Evolutionary conservation across 257 asterid genomes (phyloP).

Genomic region (Dorcoceras hygrometricum): DNA sequence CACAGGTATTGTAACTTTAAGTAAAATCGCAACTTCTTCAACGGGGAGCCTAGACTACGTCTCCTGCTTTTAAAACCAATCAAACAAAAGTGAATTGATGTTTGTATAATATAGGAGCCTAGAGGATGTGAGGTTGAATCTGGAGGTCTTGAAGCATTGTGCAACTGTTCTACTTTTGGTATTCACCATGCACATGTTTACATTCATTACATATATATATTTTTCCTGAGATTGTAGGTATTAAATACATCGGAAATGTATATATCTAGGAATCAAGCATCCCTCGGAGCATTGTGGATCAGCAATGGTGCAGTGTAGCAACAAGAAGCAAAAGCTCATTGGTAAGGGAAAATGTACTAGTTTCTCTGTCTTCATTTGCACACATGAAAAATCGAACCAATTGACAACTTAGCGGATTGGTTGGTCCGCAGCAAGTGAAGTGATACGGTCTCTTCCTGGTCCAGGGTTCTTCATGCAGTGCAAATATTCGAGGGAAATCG

Average conservation of each 20-base stretch:
- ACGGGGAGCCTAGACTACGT: too few species aligned
- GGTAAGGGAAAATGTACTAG: constrained; percentile 30
- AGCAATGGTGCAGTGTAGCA: constrained; percentile 41
- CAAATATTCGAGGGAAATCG: not conserved
- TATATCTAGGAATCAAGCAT: constrained; percentile 70
- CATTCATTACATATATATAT: not conserved
- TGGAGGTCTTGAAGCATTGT: constrained; percentile 94
- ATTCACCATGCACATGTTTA: constrained; percentile 6
- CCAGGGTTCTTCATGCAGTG: constrained; percentile 18
- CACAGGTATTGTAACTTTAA: constrained; percentile 54
- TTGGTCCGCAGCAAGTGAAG: too few species aligned
- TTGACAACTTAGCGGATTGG: too few species aligned
- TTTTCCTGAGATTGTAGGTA: not conserved
- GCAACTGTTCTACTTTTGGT: constrained; percentile 91
- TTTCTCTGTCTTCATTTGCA: too few species aligned
- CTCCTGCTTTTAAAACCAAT: not conserved
- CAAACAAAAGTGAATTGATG: not conserved
- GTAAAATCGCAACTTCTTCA: not conserved
- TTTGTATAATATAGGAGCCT: constrained; percentile 56
- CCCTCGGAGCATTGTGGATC: constrained; percentile 46
- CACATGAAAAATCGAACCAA: too few species aligned
- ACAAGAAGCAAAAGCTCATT: constrained; percentile 74
- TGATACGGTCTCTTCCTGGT: constrained; percentile 2
- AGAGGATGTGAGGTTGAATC: constrained; percentile 87
- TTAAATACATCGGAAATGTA: not conserved